phyloP scores from a whole-genome alignment of 257 asterid species.

The Leonotis leonurus region DNA sequence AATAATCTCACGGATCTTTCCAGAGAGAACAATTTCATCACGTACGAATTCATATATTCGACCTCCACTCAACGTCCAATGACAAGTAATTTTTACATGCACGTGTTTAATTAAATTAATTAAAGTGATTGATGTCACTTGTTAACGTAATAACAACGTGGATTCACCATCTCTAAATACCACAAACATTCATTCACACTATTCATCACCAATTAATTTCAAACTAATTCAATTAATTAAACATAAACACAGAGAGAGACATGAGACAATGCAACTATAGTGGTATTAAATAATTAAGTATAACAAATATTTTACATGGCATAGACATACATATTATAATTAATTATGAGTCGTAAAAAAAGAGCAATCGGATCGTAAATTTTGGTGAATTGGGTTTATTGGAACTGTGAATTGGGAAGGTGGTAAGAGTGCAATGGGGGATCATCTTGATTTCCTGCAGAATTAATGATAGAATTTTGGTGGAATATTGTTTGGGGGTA shows the following conservation, averaged over 20 bases:
- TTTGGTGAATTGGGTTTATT: background rate
- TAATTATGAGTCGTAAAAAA: too few species aligned
- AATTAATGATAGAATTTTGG: slow-evolving; percentile 12
- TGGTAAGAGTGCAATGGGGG: slow-evolving; percentile 19
- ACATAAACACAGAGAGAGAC: too few species aligned
- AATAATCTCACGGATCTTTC: background rate
- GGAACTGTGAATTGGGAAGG: slow-evolving; percentile 13
- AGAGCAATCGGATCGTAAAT: background rate
- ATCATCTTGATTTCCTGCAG: background rate
- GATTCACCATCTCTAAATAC: background rate
- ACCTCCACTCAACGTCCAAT: background rate
- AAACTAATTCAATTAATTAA: too few species aligned
- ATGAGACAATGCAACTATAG: background rate
- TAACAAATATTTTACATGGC: background rate
- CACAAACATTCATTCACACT: background rate
- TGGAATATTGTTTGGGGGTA: slow-evolving; percentile 18
- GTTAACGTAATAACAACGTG: background rate
- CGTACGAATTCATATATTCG: background rate
- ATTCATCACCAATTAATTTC: too few species aligned
- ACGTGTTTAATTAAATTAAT: background rate
- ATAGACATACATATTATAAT: too few species aligned
- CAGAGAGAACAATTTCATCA: background rate
- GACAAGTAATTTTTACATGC: background rate
- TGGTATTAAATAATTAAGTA: background rate
- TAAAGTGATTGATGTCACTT: background rate